Evolutionary conservation across 306 rosid genomes (phyloP), one percentile per base, ranked within the genome.

Genomic region (Citrullus mucosospermus): DNA sequence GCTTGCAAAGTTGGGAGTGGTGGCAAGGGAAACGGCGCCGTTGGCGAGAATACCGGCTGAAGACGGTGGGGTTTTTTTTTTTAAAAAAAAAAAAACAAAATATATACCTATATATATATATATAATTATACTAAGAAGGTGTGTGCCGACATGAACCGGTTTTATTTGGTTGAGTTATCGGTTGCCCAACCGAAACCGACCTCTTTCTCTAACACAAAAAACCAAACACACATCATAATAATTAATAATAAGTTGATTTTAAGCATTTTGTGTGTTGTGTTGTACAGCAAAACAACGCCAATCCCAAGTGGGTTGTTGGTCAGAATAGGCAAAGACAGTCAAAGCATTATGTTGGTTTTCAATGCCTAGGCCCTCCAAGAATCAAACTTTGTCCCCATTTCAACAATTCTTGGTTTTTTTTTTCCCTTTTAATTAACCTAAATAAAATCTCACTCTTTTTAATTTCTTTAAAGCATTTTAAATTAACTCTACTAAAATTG

Each of bases 91-190:
- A 25, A 25, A 25, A 25, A 25, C 25, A 25, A 25, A 25, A 25
- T 25, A 25, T 25, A 25, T 25, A 25, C 28, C 1, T 1, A 25
- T 1, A 25, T 25, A 25, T 25, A 25, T 25, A 25, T 25, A 25
- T 25, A 25, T 25, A 25, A 25, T 25, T 25, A 25, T 25, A 38
- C 0, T 9, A 3, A 38, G 43, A 8, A 38, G 46, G 9, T 5
- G 7, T 63, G 81, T 63, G 81, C 81, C 81, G 81, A 78, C 81
- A 51, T 46, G 41, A 48, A 43, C 32, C 25, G 22, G 61, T 60
- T 43, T 62, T 8, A 15, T 28, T 73, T 73, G 8, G 76, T 46
- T 6, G 12, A 46, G 58, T 70, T 13, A 4, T 16, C 28, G 58
- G 59, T 72, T 74, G 11, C 43, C 17, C 28, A 65, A 65, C 71